Percentiles rank a stretch among this genome's conserved stretches.
phyloP scores from a whole-genome alignment of 345 rosid species.

The Populus pruinosa region DNA sequence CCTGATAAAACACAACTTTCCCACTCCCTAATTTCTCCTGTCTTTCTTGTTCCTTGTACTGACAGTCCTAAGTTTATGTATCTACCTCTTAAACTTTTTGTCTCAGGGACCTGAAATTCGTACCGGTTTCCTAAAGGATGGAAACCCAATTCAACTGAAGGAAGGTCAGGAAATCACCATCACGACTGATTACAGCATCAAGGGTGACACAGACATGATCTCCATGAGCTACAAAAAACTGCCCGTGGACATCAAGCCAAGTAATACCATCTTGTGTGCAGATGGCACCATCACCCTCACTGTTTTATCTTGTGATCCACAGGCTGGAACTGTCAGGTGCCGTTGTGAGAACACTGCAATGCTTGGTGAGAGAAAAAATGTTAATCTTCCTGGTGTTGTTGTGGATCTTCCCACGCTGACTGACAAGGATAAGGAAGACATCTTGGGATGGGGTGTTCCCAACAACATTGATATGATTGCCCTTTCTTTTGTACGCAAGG shows the following conservation, averaged over 20 bases:
- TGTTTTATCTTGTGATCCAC: conserved; percentile 66
- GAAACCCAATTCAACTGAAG: conserved; percentile 28
- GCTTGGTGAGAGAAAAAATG: conserved; percentile 92
- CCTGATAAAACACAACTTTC: too few relatives aligned
- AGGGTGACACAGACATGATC: conserved; percentile 63
- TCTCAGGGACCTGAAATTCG: conserved; percentile 32
- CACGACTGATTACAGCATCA: conserved; percentile 70
- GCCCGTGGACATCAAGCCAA: conserved; percentile 69
- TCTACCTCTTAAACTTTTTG: not conserved
- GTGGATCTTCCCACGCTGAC: conserved; percentile 90
- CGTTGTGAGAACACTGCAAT: conserved; percentile 77
- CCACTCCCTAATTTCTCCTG: not conserved
- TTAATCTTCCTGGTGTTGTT: conserved; percentile 88
- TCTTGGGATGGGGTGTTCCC: conserved; percentile 81
- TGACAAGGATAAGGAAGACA: conserved; percentile 84
- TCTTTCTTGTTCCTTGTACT: not conserved
- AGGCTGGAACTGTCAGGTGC: conserved; percentile 75
- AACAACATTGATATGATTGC: conserved; percentile 86
- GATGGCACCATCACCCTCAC: conserved; percentile 79
- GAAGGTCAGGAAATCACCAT: conserved; percentile 40
- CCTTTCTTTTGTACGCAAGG: conserved; percentile 89
- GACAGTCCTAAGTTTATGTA: not conserved
- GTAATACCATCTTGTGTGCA: conserved; percentile 72
- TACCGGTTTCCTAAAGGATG: conserved; percentile 31
- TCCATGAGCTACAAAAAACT: conserved; percentile 91